Evolutionary conservation across 345 rosid species (phyloP).

Genomic region (Luvunga scandens): DNA sequence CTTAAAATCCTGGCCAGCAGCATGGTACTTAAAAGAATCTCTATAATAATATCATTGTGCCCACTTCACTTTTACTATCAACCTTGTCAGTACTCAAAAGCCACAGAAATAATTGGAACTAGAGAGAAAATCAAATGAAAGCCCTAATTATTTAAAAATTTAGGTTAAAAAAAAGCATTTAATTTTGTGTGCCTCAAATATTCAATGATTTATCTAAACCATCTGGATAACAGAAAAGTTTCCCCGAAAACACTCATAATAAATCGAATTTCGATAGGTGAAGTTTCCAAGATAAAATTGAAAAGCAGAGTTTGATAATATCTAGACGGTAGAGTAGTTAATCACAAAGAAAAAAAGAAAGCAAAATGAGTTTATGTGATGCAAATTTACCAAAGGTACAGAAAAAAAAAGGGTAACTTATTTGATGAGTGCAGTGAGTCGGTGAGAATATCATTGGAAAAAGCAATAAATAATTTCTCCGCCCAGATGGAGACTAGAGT

Average conservation of each 20-base stretch:
- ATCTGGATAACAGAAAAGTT: too few species aligned
- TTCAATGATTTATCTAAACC: too few species aligned
- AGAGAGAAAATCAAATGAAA: neutral
- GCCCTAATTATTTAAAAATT: too few species aligned
- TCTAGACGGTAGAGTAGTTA: neutral
- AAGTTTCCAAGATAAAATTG: slow-evolving; percentile 3
- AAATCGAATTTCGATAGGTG: neutral
- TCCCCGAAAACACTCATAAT: too few species aligned
- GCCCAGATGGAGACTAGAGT: too few species aligned
- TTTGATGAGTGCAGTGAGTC: neutral
- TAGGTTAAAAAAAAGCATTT: too few species aligned
- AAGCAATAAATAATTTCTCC: neutral
- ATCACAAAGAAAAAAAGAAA: neutral
- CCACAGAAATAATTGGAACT: neutral
- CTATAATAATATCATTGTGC: neutral
- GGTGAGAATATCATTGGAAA: neutral
- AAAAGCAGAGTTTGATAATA: neutral
- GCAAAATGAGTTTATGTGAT: neutral
- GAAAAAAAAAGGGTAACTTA: too few species aligned
- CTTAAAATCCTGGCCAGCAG: slow-evolving; percentile 11
- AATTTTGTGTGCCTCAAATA: too few species aligned
- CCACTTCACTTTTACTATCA: neutral
- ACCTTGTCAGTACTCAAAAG: slow-evolving; percentile 7
- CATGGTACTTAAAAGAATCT: slow-evolving; percentile 7
- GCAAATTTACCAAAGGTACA: neutral